Conservation (phyloP, 139 green algal species). For the Bryopsis sp. region DNA sequence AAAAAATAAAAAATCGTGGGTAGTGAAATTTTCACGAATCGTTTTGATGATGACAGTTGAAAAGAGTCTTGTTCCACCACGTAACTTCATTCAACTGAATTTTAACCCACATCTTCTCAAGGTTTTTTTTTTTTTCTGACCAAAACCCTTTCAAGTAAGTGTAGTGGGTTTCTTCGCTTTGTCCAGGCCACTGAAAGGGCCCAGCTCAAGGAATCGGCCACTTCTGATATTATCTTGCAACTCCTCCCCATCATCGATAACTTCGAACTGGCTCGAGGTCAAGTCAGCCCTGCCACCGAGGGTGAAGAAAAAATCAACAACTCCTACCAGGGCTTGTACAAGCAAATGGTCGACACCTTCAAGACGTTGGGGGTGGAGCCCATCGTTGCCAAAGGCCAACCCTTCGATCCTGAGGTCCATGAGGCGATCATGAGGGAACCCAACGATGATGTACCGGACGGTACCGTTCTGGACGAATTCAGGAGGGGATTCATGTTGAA, state of each 20-base stretch:
- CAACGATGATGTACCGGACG: conserved; percentile 61
- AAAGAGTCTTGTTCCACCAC: too few species aligned
- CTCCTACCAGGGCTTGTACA: conserved; percentile 70
- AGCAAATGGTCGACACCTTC: conserved; percentile 91
- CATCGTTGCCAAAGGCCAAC: conserved; percentile 62
- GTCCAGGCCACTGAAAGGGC: conserved; percentile 68
- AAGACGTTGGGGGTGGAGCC: conserved; percentile 71
- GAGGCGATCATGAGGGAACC: conserved; percentile 91
- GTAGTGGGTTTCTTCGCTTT: background rate
- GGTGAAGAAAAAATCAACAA: conserved; percentile 85
- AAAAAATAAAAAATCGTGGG: background rate
- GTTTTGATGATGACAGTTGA: background rate
- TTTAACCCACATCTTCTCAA: too few species aligned
- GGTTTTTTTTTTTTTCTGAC: too few species aligned
- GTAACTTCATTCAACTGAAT: too few species aligned
- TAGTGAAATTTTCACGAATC: background rate
- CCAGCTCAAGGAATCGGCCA: conserved; percentile 38
- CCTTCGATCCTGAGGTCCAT: conserved; percentile 92
- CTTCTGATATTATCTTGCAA: conserved; percentile 60
- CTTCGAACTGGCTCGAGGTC: conserved; percentile 82
- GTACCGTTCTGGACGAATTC: conserved; percentile 86
- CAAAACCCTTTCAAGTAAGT: background rate
- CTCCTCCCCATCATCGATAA: conserved; percentile 91
- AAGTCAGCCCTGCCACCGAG: conserved; percentile 84
- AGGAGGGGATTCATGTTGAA: conserved; percentile 83